Percentiles rank a stretch among this genome's conserved stretches.
Conservation (phyloP, 331 rosid genomes). For the Pyracantha coccinea region DNA sequence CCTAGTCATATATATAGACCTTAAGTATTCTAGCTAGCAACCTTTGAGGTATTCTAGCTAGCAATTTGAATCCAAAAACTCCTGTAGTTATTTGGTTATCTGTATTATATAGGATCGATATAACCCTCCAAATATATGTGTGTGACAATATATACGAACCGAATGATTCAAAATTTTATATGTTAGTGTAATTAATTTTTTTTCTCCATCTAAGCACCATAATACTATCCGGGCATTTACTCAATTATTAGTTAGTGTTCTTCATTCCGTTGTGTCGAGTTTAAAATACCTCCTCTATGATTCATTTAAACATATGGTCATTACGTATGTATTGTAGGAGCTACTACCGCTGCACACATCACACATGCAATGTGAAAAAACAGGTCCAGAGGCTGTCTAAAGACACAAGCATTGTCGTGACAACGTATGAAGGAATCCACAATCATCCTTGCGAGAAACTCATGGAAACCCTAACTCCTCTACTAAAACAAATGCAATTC, state of each 20-base stretch:
- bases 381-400: constrained; percentile 89
- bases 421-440: constrained; percentile 92
- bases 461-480: constrained; percentile 93
- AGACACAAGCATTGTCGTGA: constrained; percentile 85
- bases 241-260: background rate
- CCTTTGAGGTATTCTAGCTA: too few species aligned
- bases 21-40: too few species aligned
- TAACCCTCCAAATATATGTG: too few species aligned
- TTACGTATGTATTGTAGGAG: constrained; percentile 35
- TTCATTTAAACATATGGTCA: background rate
- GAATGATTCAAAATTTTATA: too few species aligned
- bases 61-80: background rate
- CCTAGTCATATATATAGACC: too few species aligned
- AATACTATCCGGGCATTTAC: background rate
- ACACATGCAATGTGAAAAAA: constrained; percentile 94
- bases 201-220: too few species aligned
- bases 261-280: background rate
- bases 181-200: too few species aligned
- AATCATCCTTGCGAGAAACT: constrained; percentile 94
- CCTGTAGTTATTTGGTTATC: background rate
- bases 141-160: too few species aligned
- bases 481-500: constrained; percentile 87
- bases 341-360: constrained; percentile 93
- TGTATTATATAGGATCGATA: too few species aligned
- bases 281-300: too few species aligned